Evolutionary conservation across 225 moss, liverwort and hornwort species (phyloP), one percentile per base, ranked within the genome.

Genomic region (Antitrichia curtipendula): DNA sequence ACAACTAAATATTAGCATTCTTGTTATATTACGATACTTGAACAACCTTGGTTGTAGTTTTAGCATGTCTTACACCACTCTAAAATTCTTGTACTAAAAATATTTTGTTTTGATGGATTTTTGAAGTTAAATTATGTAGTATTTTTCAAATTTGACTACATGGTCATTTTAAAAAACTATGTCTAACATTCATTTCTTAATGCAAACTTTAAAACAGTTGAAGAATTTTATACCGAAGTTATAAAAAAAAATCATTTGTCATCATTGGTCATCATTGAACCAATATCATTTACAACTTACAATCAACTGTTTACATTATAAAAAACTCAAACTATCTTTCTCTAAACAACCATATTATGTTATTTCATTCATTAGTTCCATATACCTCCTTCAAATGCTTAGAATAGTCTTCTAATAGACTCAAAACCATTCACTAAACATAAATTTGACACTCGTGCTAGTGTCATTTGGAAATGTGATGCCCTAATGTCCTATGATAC

Each of bases 11-110:
- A 32, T 32, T 34, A 21, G 8, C 8, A 75, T 50, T 75, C 4
- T 13, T 20, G 0, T 34, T 32, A 75, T 50, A 50, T 8, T 50
- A 50, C 0, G 1, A 1, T 18, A 73, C 5, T 0, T 5, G 6
- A 74, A 75, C 8, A 8, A 32, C 7, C 1, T 8, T 50, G 7
- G 7, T 75, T 50, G 3, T 50, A 34, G 2, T 31, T 32, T 50
- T 49, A 49, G 49, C 12, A 74, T 13, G 2, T 19, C 2, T 50
- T 3, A 32, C 12, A 50, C 5, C 20, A 50, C 10, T 45, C 28
- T 16, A 71, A 28, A 71, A 43, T 70, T 70, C 7, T 27, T 41
- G 43, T 5, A 25, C 5, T 9, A 41, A 41, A 14, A 18, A 18
- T 0, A 0, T 5, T 25, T 36, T 40, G 4, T 40, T 12, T 28